Evolutionary conservation across 2,329 filamentous ascomycete species (phyloP).

Genomic region (Albophoma yamanashiensis): DNA sequence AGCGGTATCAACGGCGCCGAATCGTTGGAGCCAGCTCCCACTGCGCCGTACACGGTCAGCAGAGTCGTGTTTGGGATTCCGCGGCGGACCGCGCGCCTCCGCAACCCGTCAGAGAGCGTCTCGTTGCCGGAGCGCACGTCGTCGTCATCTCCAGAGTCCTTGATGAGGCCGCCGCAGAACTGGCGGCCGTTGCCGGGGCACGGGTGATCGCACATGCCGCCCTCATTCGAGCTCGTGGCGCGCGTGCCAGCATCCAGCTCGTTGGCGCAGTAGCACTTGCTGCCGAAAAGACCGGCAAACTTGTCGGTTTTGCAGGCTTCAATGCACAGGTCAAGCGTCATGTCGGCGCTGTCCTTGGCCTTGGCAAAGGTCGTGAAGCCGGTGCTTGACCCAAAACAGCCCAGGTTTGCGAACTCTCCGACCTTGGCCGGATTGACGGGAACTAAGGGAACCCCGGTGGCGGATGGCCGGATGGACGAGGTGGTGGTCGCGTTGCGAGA

Average conservation of each 20-base stretch:
- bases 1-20: slow-evolving; percentile 9
- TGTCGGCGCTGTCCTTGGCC: slow-evolving; percentile 16
- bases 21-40: slow-evolving; percentile 12
- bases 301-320: slow-evolving; percentile 21
- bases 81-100: neutral
- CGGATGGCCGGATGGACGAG: slow-evolving; percentile 1
- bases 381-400: slow-evolving; percentile 30
- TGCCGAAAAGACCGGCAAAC: slow-evolving; percentile 29
- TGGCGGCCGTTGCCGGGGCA: slow-evolving; percentile 30
- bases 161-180: slow-evolving; percentile 29
- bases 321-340: slow-evolving; percentile 30
- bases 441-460: slow-evolving; percentile 6
- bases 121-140: neutral
- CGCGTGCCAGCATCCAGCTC: slow-evolving; percentile 27
- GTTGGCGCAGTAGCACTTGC: slow-evolving; percentile 34
- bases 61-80: slow-evolving; percentile 16
- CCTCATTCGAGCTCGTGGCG: slow-evolving; percentile 10
- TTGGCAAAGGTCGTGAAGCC: slow-evolving; percentile 24
- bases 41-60: slow-evolving; percentile 32
- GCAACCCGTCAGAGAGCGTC: neutral
- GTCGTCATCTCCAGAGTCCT: neutral
- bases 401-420: slow-evolving; percentile 21
- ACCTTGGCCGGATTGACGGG: slow-evolving; percentile 21
- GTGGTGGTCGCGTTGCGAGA: neutral
- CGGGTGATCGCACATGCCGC: slow-evolving; percentile 18